A percentile compares a stretch with the other conserved stretches of the same genome.
phyloP scores from a whole-genome alignment of 352 stramenopile genomes.

The Pythium sukuiense region DNA sequence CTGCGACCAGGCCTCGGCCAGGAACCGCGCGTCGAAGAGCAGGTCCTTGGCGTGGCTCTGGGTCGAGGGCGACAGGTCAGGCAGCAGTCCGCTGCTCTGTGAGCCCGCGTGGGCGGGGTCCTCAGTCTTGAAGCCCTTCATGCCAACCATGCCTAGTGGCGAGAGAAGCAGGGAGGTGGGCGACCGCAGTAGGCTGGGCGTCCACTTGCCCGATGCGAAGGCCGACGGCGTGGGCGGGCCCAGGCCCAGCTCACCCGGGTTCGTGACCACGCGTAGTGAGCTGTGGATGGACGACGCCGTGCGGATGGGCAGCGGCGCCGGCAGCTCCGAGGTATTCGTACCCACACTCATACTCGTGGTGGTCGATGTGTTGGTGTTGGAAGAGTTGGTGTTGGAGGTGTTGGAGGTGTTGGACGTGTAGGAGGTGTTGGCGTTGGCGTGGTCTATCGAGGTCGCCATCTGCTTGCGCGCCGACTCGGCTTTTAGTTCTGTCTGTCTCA shows the following conservation, averaged over 20 bases:
- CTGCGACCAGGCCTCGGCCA: constrained; percentile 38
- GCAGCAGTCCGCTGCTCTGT: neutral
- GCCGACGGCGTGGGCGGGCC: constrained; percentile 12
- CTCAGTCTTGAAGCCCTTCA: constrained; percentile 14
- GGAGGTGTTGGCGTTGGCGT: constrained; percentile 3
- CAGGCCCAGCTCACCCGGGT: constrained; percentile 21
- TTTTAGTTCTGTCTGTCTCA: neutral
- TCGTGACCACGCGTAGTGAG: constrained; percentile 24
- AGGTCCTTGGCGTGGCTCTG: constrained; percentile 32
- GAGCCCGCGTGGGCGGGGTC: constrained; percentile 5
- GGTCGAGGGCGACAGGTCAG: neutral
- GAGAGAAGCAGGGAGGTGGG: constrained; percentile 25
- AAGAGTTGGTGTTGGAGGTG: neutral
- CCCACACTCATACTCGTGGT: neutral
- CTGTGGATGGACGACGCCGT: constrained; percentile 21
- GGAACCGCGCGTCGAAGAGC: constrained; percentile 47
- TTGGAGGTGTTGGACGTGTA: neutral
- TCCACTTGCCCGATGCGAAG: constrained; percentile 19
- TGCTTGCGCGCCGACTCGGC: neutral
- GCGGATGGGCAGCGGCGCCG: neutral
- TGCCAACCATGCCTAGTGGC: constrained; percentile 12
- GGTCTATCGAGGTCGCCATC: constrained; percentile 12
- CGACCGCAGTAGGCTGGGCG: constrained; percentile 20
- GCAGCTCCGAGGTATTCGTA: too few species aligned
- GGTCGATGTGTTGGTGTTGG: neutral